Conservation (phyloP, 257 asterid species). For the Scutellaria baicalensis region DNA sequence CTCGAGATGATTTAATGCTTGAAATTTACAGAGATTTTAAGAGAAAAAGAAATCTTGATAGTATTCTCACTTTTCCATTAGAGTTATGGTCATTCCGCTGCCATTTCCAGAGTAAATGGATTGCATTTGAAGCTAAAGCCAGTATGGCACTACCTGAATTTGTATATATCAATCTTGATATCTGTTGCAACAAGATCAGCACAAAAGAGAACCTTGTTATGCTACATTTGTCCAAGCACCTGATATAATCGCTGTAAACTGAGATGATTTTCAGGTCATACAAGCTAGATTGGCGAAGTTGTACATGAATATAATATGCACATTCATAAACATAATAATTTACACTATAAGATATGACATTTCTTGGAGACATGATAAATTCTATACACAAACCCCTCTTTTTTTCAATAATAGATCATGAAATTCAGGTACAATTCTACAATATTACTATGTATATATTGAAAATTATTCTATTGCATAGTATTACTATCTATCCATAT, state of each 20-base stretch:
- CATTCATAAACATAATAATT: not conserved
- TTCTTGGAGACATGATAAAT: too few species aligned
- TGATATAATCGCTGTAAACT: not conserved
- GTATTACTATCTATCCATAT: too few species aligned
- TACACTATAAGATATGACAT: too few species aligned
- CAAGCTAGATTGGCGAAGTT: not conserved
- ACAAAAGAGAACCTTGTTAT: not conserved
- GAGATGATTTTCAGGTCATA: not conserved
- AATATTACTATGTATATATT: too few species aligned
- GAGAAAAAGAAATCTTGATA: not conserved
- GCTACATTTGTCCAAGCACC: not conserved
- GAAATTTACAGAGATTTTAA: not conserved
- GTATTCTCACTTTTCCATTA: slow-evolving; percentile 57
- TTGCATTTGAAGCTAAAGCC: slow-evolving; percentile 86
- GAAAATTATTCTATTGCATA: not conserved
- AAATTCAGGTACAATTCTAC: not conserved
- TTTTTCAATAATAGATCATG: too few species aligned
- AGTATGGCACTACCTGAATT: slow-evolving; percentile 77
- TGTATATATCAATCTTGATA: slow-evolving; percentile 80
- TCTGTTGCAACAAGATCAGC: slow-evolving; percentile 33
- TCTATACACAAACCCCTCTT: too few species aligned
- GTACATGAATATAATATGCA: not conserved
- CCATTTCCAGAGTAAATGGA: slow-evolving; percentile 97
- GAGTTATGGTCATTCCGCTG: slow-evolving; percentile 71
- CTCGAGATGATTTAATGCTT: not conserved